Conservation (phyloP, 2,329 filamentous ascomycete genomes). For the Colletotrichum sidae region DNA sequence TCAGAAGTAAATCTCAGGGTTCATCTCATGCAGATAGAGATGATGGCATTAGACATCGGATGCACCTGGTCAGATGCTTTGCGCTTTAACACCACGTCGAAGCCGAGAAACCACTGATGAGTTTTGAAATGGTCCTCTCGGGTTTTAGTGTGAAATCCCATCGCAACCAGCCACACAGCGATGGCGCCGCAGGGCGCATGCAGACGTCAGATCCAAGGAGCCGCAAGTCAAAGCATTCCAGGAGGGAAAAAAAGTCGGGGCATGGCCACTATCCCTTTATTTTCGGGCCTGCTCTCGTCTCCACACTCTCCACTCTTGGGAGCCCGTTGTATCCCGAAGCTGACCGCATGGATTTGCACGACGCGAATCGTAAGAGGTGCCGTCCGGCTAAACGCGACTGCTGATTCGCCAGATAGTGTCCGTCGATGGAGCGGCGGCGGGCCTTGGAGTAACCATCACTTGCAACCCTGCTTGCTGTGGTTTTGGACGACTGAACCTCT, state of each 20-base stretch:
- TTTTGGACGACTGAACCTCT: neutral
- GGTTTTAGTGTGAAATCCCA: too few relatives aligned
- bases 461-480: neutral
- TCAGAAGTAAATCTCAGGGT: too few relatives aligned
- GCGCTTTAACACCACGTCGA: too few relatives aligned
- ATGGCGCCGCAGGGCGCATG: too few relatives aligned
- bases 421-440: neutral
- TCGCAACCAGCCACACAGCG: too few relatives aligned
- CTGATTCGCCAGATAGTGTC: neutral
- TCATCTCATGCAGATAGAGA: too few relatives aligned
- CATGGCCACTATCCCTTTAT: slow-evolving; percentile 16
- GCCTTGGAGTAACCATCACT: neutral
- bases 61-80: too few relatives aligned
- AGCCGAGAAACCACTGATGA: too few relatives aligned
- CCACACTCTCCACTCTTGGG: slow-evolving; percentile 3
- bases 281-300: neutral
- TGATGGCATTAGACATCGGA: too few relatives aligned
- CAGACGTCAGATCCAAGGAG: too few relatives aligned
- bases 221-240: neutral
- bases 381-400: too few relatives aligned
- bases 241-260: slow-evolving; percentile 3
- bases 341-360: slow-evolving; percentile 21
- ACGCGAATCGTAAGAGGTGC: slow-evolving; percentile 10
- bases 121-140: too few relatives aligned
- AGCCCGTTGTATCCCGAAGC: slow-evolving; percentile 9